Evolutionary conservation across 345 rosid genomes (phyloP), one percentile per base, ranked within the genome.

Genomic region (Gossypium longicalyx): DNA sequence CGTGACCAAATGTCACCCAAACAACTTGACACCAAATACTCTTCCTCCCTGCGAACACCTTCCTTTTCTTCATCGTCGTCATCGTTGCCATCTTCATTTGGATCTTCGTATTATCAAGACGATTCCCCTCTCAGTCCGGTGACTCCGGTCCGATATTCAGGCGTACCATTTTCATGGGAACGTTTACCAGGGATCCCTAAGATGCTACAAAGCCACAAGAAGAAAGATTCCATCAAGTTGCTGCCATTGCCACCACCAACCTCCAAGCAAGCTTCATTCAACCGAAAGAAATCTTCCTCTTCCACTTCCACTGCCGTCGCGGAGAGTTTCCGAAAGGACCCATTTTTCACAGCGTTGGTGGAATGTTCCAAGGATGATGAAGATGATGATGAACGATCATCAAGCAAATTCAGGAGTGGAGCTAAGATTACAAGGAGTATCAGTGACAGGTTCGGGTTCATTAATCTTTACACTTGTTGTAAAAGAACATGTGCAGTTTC

Each of bases 121-220:
- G 73, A 76, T 27, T 80, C 91, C 2, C 90, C 89, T 12, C 74
- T 78, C 16, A 77, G 87, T 58, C 91, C 94, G 7, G 86, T 88
- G 16, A 86, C 87, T 58, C 90, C 97, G 3, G 85, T 85, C 38
- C 82, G 85, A n/a, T 76, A 83, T 54, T 80, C 85, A 17, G 97
- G 95, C 3, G 87, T 91, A 10, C 98, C 98, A 4, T 94, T 94
- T 77, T 94, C 98, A 0, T 94, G 98, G 98, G 98, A 94, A 68
- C 84, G 86, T 2, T 77, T 87, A 12, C 98, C 98, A 0, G 98
- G 98, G 44, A 87, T 90, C 45, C 97, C 98, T 3, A 94, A 94
- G 84, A 89, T 83, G 34, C 70, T 77, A 59, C 82, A 77, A 22
- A 67, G 61, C 49, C 73, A 75, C 76, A 75, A 64, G 64, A 83